Percentiles rank a stretch among this genome's conserved stretches.
phyloP scores from a whole-genome alignment of 1,284 basidiomycete species.

The Rhizoctonia solani region DNA sequence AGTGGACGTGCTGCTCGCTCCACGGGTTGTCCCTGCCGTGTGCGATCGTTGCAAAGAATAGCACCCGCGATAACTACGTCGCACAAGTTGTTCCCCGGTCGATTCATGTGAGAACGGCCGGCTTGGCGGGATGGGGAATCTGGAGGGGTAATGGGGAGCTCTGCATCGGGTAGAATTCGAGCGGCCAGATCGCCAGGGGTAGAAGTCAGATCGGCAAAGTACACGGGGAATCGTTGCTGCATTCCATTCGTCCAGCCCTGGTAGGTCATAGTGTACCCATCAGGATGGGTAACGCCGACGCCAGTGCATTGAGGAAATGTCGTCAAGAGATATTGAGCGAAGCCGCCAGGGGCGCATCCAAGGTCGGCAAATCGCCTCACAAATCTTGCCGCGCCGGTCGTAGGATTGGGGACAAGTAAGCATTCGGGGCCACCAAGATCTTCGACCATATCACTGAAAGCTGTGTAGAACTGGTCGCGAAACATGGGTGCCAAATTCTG shows the following conservation, averaged over 20 bases:
- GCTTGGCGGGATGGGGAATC: conserved; percentile 12
- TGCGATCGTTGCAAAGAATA: conserved; percentile 17
- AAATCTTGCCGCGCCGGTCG: conserved; percentile 7
- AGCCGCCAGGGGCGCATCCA: conserved; percentile 23
- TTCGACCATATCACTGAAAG: conserved; percentile 28
- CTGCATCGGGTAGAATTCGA: conserved; percentile 12
- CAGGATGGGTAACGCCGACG: conserved; percentile 18
- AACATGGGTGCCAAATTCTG: conserved; percentile 22
- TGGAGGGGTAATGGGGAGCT: conserved; percentile 18
- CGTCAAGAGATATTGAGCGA: conserved; percentile 20
- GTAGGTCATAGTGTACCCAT: conserved; percentile 27
- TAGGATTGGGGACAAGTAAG: conserved; percentile 14
- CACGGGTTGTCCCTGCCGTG: conserved; percentile 18
- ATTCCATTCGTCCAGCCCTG: conserved; percentile 21
- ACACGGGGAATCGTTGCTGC: conserved; percentile 24
- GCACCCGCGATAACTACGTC: conserved; percentile 20
- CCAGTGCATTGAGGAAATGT: conserved; percentile 28
- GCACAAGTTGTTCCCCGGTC: conserved; percentile 11
- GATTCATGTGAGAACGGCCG: background rate
- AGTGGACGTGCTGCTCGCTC: conserved; percentile 17
- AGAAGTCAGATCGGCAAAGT: conserved; percentile 13
- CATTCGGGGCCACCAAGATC: conserved; percentile 22
- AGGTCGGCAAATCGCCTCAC: conserved; percentile 17
- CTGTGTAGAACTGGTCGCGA: conserved; percentile 20
- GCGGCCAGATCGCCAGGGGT: conserved; percentile 12